Evolutionary conservation across 2,329 filamentous ascomycete species (phyloP), one percentile per base, ranked within the genome.

Genomic region (Neofusicoccum ribis): DNA sequence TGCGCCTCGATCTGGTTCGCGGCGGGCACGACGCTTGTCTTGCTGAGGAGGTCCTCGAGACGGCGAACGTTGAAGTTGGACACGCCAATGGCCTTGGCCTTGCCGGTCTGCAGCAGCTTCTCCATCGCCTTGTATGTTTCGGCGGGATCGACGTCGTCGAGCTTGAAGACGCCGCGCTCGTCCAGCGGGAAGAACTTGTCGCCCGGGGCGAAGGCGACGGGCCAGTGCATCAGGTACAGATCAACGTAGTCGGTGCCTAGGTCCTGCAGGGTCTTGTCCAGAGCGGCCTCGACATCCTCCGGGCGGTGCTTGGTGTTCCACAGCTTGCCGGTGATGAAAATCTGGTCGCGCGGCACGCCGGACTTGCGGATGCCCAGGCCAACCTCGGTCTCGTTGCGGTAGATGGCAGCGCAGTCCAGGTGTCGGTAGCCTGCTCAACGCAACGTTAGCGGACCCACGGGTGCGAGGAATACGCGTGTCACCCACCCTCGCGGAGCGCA

Each of bases 1-100:
- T 91, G 88, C 54, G 86, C 86, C 74, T 91, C 88, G 68, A 91
- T 86, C 82, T 91, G 88, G 80, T 90, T 90, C 72, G 87, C 85
- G 65, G 87, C 88, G 9, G 88, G 88, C 11, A 86, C 79, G 69
- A 91, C 83, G 49, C 87, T 89, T 69, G 87, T 87, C 0, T 85
- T 84, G 4, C 77, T 76, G 4, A 89, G 80, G 7, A 84, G 76
- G 72, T 82, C 81, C 70, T 82, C 76, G 36, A 83, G 71, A 70
- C 78, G 81, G 67, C 78, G 79, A 61, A 79, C 76, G 2, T 78
- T 80, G 76, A 81, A 83, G 72, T 84, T 83, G 43, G 80, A 80
- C 3, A 83, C 81, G 61, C 82, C 81, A 66, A 83, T 83, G 20
- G 81, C 81, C 50, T 64, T 64, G 37, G 41, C 44, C 52, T 67